Evolutionary conservation across 2,329 filamentous ascomycete species (phyloP), one percentile per base, ranked within the genome.

Genomic region (Emericellopsis atlantica): DNA sequence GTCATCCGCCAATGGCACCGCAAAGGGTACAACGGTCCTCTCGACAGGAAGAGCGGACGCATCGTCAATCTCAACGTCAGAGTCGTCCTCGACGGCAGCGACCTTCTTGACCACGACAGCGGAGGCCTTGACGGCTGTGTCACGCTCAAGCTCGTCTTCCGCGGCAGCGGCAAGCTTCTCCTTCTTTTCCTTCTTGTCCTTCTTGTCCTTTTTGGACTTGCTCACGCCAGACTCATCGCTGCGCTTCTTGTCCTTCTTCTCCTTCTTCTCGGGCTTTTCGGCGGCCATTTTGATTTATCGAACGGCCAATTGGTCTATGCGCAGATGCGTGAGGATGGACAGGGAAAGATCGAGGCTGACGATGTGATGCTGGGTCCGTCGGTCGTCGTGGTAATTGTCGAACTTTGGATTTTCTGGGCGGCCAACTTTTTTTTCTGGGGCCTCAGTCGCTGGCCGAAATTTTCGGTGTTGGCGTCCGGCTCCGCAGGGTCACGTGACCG

Each of bases 1-100:
- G 47, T 86, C 85, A 48, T 88, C 80, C 23, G 82, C 82, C 45
- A 93, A 67, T 29, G 87, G 85, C 51, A 83, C 72, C 43, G 89
- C 87, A 57, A 95, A 92, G 24, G 88, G 84, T 42, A 93, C 85
- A 37, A 93, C 68, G 44, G 81, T 78, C 51, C 71, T 56, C 59
- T 68, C 63, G 42, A 69, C 56, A 39, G 60, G 52, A 26, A 55
- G 42, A 37, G 64, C 60, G 15, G 39, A 37, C 9, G 40, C 39
- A 22, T 38, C 39, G 38, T 70, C 62, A 39, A 65, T 60, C 15
- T 40, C 42, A 15, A 42, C 41, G 18, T 44, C 43, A 40, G 64
- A 66, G 49, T 69, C 66, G 34, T 59, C 60, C 37, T 64, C 64
- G 50, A 37, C 57, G 36, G 60, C 55, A 50, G 39, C 57, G 34